A percentile compares a stretch with the other conserved stretches of the same genome.
These are phyloP conservation scores for Trametes coccinea DNA, from an alignment of 768 basidiomycete species.

Conservation along the genomic window DNA sequence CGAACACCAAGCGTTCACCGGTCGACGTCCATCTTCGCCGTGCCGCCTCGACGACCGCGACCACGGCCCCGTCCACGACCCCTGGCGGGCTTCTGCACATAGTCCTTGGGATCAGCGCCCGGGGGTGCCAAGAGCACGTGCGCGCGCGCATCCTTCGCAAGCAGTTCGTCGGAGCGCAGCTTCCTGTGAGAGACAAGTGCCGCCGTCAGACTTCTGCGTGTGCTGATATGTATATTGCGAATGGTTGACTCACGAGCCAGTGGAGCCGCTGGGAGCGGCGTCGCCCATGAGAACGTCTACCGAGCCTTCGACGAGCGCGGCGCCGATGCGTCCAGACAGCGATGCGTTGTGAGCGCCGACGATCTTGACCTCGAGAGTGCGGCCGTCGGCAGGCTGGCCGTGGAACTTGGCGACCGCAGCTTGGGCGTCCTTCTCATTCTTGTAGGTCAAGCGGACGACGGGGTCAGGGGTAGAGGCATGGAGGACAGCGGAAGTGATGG, in stretches of 20 bases:
- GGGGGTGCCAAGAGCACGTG: conserved; percentile 69
- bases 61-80: conserved; percentile 31
- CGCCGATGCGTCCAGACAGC: conserved; percentile 57
- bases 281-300: conserved; percentile 59
- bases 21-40: conserved; percentile 55
- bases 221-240: background rate
- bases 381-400: conserved; percentile 81
- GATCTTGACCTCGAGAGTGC: conserved; percentile 62
- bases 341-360: conserved; percentile 58
- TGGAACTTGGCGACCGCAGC: conserved; percentile 75
- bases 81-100: conserved; percentile 38
- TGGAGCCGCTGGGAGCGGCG: conserved; percentile 29
- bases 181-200: conserved; percentile 52
- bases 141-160: conserved; percentile 66
- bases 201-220: background rate
- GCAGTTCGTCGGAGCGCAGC: conserved; percentile 80
- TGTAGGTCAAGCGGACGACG: conserved; percentile 72
- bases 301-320: conserved; percentile 42
- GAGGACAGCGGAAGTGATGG: conserved; percentile 48
- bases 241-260: conserved; percentile 55
- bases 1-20: conserved; percentile 27
- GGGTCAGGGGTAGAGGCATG: conserved; percentile 40
- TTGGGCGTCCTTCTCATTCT: conserved; percentile 58
- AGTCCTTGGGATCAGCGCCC: conserved; percentile 57
- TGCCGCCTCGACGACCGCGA: conserved; percentile 36